These are phyloP conservation scores for Candida yuanshanica DNA, from an alignment of 805 yeast genomes.

Conservation along the genomic window DNA sequence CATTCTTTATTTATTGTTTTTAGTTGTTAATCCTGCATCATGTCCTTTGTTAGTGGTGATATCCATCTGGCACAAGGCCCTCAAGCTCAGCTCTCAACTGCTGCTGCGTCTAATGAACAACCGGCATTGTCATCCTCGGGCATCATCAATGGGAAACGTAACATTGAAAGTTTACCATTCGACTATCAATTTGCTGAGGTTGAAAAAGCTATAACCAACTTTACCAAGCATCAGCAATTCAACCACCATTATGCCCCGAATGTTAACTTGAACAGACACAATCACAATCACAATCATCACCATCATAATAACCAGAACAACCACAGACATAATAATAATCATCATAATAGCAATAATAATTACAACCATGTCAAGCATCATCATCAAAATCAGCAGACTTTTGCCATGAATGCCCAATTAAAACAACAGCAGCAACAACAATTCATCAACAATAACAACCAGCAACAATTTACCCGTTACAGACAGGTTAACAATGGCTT, in stretches of 20 bases:
- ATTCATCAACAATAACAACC: slow-evolving; percentile 1
- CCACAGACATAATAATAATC: slow-evolving; percentile 4
- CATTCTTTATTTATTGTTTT: neutral
- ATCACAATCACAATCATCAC: slow-evolving; percentile 6
- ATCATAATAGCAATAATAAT: slow-evolving; percentile 1
- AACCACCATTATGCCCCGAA: slow-evolving; percentile 28
- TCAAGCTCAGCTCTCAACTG: neutral
- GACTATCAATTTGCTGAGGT: slow-evolving; percentile 23
- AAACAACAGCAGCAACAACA: slow-evolving; percentile 16
- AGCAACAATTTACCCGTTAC: slow-evolving; percentile 16
- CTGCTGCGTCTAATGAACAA: neutral
- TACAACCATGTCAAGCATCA: slow-evolving; percentile 5
- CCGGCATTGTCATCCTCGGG: too few relatives aligned
- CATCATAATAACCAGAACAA: slow-evolving; percentile 7
- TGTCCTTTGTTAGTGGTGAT: neutral
- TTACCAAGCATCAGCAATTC: slow-evolving; percentile 26
- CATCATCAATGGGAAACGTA: neutral
- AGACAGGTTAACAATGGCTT: slow-evolving; percentile 10
- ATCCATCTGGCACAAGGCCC: neutral
- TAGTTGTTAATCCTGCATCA: neutral
- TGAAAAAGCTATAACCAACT: slow-evolving; percentile 25
- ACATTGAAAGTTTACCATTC: slow-evolving; percentile 18
- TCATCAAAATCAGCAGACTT: slow-evolving; percentile 9
- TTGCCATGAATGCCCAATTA: slow-evolving; percentile 19
- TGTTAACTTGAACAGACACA: slow-evolving; percentile 18